These are phyloP conservation scores for Phaeosphaeriaceae sp. DNA, from an alignment of 2,329 filamentous ascomycete genomes.

Conservation along the genomic window DNA sequence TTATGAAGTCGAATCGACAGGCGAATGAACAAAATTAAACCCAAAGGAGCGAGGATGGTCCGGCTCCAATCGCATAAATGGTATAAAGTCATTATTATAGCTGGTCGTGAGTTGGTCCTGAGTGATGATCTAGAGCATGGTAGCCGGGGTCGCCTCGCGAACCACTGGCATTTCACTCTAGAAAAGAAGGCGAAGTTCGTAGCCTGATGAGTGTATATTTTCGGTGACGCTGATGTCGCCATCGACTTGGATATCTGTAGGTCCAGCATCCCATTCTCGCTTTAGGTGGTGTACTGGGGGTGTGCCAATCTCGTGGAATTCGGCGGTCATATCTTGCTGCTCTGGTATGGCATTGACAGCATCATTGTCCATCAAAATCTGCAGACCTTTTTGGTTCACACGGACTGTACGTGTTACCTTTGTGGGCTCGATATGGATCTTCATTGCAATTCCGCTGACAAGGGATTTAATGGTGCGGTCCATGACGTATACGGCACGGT, in stretches of 20 bases:
- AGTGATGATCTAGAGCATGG: slow-evolving; percentile 18
- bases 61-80: slow-evolving; percentile 35
- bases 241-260: slow-evolving; percentile 56
- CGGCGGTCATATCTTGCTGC: slow-evolving; percentile 84
- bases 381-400: slow-evolving; percentile 74
- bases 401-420: slow-evolving; percentile 75
- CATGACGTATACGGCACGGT: slow-evolving; percentile 85
- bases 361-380: slow-evolving; percentile 90
- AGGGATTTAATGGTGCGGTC: slow-evolving; percentile 79
- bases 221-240: slow-evolving; percentile 53
- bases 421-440: slow-evolving; percentile 79
- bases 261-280: slow-evolving; percentile 60
- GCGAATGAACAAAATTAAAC: slow-evolving; percentile 22
- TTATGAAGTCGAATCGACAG: slow-evolving; percentile 11
- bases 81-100: slow-evolving; percentile 42
- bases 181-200: slow-evolving; percentile 58
- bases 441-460: slow-evolving; percentile 72
- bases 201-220: slow-evolving; percentile 54
- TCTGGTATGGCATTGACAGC: slow-evolving; percentile 83
- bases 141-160: slow-evolving; percentile 10
- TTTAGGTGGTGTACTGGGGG: slow-evolving; percentile 53
- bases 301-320: slow-evolving; percentile 69
- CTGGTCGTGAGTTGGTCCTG: slow-evolving; percentile 17
- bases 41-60: slow-evolving; percentile 12
- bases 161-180: slow-evolving; percentile 23